Evolutionary conservation across 306 rosid genomes (phyloP), one percentile per base, ranked within the genome.

Genomic region (Quercus bicolor): DNA sequence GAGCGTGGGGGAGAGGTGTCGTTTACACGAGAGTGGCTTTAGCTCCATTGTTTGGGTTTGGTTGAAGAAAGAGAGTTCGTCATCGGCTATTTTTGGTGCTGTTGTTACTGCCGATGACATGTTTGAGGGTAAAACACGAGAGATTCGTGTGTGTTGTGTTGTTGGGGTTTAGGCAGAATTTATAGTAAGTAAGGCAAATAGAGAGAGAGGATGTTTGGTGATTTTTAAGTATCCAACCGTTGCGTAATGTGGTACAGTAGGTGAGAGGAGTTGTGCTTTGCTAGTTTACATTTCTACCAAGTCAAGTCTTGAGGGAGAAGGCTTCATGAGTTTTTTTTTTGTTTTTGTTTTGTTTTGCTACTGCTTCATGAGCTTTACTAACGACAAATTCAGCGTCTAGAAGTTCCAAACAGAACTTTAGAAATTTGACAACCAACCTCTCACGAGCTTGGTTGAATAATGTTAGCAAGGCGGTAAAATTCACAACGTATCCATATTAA

Each of bases 1-100:
- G 12, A 92, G 91, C 14, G 97, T 84, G 15, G 91, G 90, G 26
- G 85, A 83, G 52, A 23, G 9, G 23, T 11, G 62, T 11, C 66
- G 54, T 16, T 60, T 40, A 57, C 77, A 53, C 26, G 81, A 77
- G 34, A 77, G 69, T 11, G 80, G 84, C 53, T 72, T 82, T 5
- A 88, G 94, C 73, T 94, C 97, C 85, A 83, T 77, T 29, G 53
- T 23, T 26, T 75, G 31, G 72, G 89, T 74, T 5, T 81, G 90
- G 75, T 86, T 62, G 80, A 82, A 83, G 88, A 84, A 90, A 53
- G 86, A 51, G 19, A 59, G 77, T 14, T 45, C 54, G 23, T 75
- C 66, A 52, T 75, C 83, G 55, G 68, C 21, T 18, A 61, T 2
- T 3, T 52, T 16, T 14, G 75, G 15, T 13, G 76, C 29, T 37